These are phyloP conservation scores for Phytophthora europaea DNA, from an alignment of 352 stramenopile genomes.

Conservation along the genomic window DNA sequence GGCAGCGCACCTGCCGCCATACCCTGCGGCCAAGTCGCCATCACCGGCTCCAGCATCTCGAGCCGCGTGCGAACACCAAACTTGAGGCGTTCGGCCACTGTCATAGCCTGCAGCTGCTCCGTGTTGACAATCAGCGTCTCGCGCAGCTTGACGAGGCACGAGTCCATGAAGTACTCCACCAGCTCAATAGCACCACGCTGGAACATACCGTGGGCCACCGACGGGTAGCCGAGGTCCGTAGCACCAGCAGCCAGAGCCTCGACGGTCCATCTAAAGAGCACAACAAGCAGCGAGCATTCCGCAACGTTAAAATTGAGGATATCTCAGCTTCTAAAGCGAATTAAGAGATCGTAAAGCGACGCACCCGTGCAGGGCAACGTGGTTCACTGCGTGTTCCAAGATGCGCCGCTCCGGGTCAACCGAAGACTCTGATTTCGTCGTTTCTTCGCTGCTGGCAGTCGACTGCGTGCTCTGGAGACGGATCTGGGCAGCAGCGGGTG, in stretches of 20 bases:
- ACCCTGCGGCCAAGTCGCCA: slow-evolving; percentile 75
- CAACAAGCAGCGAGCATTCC: slow-evolving; percentile 6
- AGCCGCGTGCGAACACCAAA: slow-evolving; percentile 79
- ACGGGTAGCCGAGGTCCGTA: slow-evolving; percentile 74
- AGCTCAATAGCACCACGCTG: slow-evolving; percentile 79
- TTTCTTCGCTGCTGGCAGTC: slow-evolving; percentile 14
- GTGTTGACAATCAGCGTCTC: slow-evolving; percentile 68
- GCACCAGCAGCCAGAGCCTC: slow-evolving; percentile 80
- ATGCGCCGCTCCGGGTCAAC: slow-evolving; percentile 63
- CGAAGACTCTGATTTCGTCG: slow-evolving; percentile 26
- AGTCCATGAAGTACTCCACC: slow-evolving; percentile 90
- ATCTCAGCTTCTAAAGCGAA: slow-evolving; percentile 18
- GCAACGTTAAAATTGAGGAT: slow-evolving; percentile 13
- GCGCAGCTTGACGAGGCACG: slow-evolving; percentile 67
- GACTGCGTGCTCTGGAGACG: slow-evolving; percentile 37
- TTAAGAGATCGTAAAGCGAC: slow-evolving; percentile 2
- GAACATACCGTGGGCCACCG: slow-evolving; percentile 88
- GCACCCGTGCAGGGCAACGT: slow-evolving; percentile 65
- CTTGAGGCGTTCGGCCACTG: slow-evolving; percentile 84
- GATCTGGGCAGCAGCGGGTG: slow-evolving; percentile 7
- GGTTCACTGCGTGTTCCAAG: slow-evolving; percentile 58
- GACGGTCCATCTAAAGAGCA: slow-evolving; percentile 72
- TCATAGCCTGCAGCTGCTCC: slow-evolving; percentile 71
- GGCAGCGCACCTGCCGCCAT: slow-evolving; percentile 86
- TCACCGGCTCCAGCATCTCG: slow-evolving; percentile 68